These are phyloP conservation scores for Neocatenulostroma microsporum DNA, from an alignment of 2,329 filamentous ascomycete species.

Conservation along the genomic window DNA sequence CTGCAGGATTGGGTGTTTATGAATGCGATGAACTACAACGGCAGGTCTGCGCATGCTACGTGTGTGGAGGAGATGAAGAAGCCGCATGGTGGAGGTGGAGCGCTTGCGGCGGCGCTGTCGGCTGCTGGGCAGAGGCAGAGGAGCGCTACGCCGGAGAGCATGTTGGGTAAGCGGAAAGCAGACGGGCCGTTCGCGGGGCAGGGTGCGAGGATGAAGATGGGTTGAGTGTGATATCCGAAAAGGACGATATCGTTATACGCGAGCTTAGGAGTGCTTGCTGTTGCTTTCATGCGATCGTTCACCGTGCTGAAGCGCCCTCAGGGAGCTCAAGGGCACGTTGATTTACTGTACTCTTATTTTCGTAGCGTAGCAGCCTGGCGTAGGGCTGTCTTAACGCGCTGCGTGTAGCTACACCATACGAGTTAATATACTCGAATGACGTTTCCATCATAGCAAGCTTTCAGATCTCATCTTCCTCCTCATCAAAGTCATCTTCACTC, in stretches of 20 bases:
- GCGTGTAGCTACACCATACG: too few relatives aligned
- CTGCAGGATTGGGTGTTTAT: constrained; percentile 96
- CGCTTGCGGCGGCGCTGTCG: constrained; percentile 19
- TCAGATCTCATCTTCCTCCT: constrained; percentile 79
- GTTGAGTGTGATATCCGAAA: too few relatives aligned
- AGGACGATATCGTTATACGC: too few relatives aligned
- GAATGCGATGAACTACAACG: constrained; percentile 71
- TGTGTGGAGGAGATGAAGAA: constrained; percentile 78
- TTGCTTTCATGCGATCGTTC: too few relatives aligned
- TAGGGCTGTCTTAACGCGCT: too few relatives aligned
- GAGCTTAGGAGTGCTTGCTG: too few relatives aligned
- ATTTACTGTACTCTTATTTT: too few relatives aligned
- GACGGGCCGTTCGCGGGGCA: constrained; percentile 22
- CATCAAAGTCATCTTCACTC: constrained; percentile 91
- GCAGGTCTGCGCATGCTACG: constrained; percentile 78
- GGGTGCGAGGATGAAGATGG: constrained; percentile 8
- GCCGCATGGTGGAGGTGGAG: constrained; percentile 25
- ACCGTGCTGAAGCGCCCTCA: too few relatives aligned
- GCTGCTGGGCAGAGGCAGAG: constrained; percentile 20
- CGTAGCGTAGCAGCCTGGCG: too few relatives aligned
- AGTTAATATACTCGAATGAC: too few relatives aligned
- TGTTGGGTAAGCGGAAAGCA: constrained; percentile 29
- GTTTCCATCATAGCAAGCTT: too few relatives aligned
- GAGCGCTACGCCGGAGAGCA: constrained; percentile 29
- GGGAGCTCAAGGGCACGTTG: too few relatives aligned